Conservation (phyloP, 208 protist species). For the Leishmania martiniquensis region DNA sequence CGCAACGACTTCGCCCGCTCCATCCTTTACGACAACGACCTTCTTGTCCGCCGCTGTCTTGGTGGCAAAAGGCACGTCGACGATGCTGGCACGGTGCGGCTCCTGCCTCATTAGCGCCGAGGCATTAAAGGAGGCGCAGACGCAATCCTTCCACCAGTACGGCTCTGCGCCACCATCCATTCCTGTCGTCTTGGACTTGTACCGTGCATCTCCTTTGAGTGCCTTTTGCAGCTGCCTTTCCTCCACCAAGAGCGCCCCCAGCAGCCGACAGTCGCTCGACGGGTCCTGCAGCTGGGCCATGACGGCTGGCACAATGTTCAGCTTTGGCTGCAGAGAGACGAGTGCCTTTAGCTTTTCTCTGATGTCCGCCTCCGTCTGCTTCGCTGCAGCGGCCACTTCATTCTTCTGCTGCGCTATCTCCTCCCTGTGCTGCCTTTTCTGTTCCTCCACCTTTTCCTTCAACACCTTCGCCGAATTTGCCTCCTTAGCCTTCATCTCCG, state of each 20-base stretch:
- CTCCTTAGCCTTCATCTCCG: slow-evolving; percentile 48
- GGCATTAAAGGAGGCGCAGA: slow-evolving; percentile 74
- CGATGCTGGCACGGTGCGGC: slow-evolving; percentile 53
- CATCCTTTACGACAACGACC: slow-evolving; percentile 51
- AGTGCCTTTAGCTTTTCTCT: slow-evolving; percentile 49
- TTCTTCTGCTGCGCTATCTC: slow-evolving; percentile 46
- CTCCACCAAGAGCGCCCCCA: slow-evolving; percentile 73
- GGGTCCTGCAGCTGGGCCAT: slow-evolving; percentile 59
- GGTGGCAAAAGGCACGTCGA: slow-evolving; percentile 39
- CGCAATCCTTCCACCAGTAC: slow-evolving; percentile 59
- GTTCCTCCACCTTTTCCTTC: slow-evolving; percentile 48
- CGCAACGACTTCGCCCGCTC: slow-evolving; percentile 34
- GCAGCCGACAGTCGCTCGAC: slow-evolving; percentile 36
- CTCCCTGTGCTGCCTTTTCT: slow-evolving; percentile 59
- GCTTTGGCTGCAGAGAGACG: slow-evolving; percentile 57
- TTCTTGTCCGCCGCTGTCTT: slow-evolving; percentile 55
- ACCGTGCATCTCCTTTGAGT: slow-evolving; percentile 59
- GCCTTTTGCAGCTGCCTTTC: slow-evolving; percentile 58
- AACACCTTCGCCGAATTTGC: slow-evolving; percentile 21
- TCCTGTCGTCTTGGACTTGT: slow-evolving; percentile 53
- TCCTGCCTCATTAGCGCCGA: slow-evolving; percentile 45
- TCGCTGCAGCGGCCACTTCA: slow-evolving; percentile 26
- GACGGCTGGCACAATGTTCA: slow-evolving; percentile 40
- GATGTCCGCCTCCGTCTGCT: slow-evolving; percentile 58
- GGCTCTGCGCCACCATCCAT: slow-evolving; percentile 49